These are phyloP conservation scores for Fusarium tanahbumbuense DNA, from an alignment of 2,329 filamentous ascomycete species.

Conservation along the genomic window DNA sequence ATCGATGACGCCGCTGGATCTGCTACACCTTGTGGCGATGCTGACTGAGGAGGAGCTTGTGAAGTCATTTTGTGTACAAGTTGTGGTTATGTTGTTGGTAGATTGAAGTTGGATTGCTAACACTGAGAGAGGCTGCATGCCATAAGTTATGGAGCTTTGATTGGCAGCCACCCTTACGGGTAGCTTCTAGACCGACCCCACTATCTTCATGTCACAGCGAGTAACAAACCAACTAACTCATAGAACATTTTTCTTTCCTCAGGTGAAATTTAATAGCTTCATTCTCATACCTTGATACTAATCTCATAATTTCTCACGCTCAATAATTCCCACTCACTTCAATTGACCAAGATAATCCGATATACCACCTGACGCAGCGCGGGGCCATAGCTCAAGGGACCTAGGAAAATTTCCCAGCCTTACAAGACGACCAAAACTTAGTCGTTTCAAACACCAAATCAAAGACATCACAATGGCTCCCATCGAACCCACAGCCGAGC, in stretches of 20 bases:
- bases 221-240: conserved; percentile 16
- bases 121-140: conserved; percentile 18
- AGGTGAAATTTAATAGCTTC: neutral
- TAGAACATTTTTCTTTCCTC: conserved; percentile 1
- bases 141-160: conserved; percentile 27
- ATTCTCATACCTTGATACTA: neutral
- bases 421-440: conserved; percentile 3
- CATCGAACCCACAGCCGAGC: conserved; percentile 61
- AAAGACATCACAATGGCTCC: conserved; percentile 55
- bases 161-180: conserved; percentile 22
- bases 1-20: conserved; percentile 41
- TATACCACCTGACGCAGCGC: conserved; percentile 4
- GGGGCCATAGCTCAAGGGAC: conserved; percentile 12
- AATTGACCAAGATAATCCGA: neutral
- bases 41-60: conserved; percentile 22
- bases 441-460: conserved; percentile 28
- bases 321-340: neutral
- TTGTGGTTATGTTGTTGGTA: conserved; percentile 15
- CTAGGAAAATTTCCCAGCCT: conserved; percentile 36
- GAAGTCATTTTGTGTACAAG: conserved; percentile 44
- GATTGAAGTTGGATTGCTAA: conserved; percentile 14
- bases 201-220: conserved; percentile 14
- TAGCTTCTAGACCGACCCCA: conserved; percentile 19
- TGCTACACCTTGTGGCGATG: conserved; percentile 17
- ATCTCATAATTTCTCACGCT: neutral